Evolutionary conservation across 805 yeast genomes (phyloP).

Genomic region (Sugiyamaella qingdaonensis): DNA sequence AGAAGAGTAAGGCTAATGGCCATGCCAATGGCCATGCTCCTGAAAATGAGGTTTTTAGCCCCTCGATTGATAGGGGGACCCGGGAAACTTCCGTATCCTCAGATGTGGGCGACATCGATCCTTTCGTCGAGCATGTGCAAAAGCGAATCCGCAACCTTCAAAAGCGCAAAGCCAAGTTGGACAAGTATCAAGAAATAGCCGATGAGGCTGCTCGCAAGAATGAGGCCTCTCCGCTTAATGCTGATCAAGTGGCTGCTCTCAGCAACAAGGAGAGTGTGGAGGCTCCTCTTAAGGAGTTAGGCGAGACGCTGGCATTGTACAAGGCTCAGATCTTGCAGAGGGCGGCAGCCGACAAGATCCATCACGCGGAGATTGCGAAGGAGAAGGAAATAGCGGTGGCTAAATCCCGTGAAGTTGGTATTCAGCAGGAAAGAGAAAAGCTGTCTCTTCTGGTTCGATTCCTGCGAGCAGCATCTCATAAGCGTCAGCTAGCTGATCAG

Average conservation of each 20-base stretch:
- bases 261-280: slow-evolving; percentile 31
- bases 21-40: not conserved
- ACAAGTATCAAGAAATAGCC: slow-evolving; percentile 32
- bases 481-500: slow-evolving; percentile 26
- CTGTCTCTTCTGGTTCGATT: slow-evolving; percentile 27
- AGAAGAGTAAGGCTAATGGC: not conserved
- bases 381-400: slow-evolving; percentile 13
- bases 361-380: slow-evolving; percentile 12
- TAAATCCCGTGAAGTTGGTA: slow-evolving; percentile 19
- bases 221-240: slow-evolving; percentile 24
- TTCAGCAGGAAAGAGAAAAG: slow-evolving; percentile 20
- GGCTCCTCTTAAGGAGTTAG: slow-evolving; percentile 34
- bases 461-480: slow-evolving; percentile 33
- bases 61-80: slow-evolving; percentile 2
- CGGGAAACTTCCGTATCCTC: slow-evolving; percentile 7
- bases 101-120: slow-evolving; percentile 5
- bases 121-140: slow-evolving; percentile 20
- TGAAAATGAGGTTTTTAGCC: not conserved
- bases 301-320: slow-evolving; percentile 27
- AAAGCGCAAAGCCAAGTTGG: slow-evolving; percentile 34
- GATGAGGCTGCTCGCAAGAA: slow-evolving; percentile 23
- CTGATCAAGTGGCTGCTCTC: slow-evolving; percentile 35
- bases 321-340: slow-evolving; percentile 16
- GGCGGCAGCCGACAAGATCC: slow-evolving; percentile 13
- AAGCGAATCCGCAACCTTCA: slow-evolving; percentile 36